Evolutionary conservation across 164 flowering plant genomes (phyloP), one percentile per base, ranked within the genome.

Genomic region (Nymphaea colorata): DNA sequence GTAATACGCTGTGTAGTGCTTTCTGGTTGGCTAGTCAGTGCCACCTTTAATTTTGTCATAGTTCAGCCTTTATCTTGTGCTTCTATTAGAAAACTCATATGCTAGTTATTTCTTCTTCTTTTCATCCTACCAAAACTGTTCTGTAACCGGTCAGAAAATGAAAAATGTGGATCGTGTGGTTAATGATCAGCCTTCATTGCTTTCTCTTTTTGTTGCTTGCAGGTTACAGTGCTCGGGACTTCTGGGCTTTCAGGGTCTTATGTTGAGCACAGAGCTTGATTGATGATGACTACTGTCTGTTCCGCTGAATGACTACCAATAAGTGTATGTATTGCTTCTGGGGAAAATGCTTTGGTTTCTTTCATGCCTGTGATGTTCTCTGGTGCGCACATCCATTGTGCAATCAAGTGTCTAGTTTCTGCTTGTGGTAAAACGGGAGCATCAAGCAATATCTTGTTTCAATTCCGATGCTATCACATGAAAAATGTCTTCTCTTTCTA

Each of bases 161-260:
- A 51, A 51, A 10, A 10, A 51, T 51, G 57, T 51, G 36, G 36
- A 25, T 25, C 36, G 36, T 25, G 36, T n/a, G n/a, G n/a, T 51
- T 15, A 8, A 8, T 51, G 14, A 6, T 47, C 14, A 51, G 4
- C 14, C 14, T 51, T 10, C 14, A 15, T 51, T 51, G 12, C 8
- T 51, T 51, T 51, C 3, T 51, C 12, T 51, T 10, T 10, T 8
- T 51, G 14, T 59, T 43, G 45, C 41, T 72, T 68, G 11, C 82
- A 79, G 82, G 71, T 79, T 61, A 69, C 77, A 43, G 78, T 79
- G 64, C 73, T 79, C 42, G 79, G 82, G 25, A 79, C 82, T 12
- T 79, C 79, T 12, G 79, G 82, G 16, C 78, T 79, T 36, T 72
- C 79, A 68, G 82, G 82, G 17, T 79, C 82, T 4, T 79, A 79